These are phyloP conservation scores for Euclidium syriacum DNA, from an alignment of 345 rosid species.

Conservation along the genomic window DNA sequence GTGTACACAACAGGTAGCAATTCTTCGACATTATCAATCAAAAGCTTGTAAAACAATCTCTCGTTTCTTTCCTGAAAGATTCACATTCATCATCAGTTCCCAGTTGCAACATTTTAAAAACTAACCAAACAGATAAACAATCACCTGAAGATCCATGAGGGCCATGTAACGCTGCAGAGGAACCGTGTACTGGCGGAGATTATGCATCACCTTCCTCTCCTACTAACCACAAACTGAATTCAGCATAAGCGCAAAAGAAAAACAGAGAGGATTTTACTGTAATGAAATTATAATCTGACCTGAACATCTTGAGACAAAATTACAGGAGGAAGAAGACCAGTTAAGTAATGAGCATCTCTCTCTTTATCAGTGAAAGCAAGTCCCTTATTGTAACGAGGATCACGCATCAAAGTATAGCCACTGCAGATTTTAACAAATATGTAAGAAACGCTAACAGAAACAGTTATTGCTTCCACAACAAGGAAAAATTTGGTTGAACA, in stretches of 20 bases:
- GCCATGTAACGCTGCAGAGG: conserved; percentile 89
- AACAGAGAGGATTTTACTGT: background rate
- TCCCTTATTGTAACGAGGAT: conserved; percentile 90
- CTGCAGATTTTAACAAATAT: conserved; percentile 26
- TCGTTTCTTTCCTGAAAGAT: conserved; percentile 81
- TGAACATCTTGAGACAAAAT: conserved; percentile 72
- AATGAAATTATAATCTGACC: conserved; percentile 23
- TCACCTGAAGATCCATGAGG: conserved; percentile 95
- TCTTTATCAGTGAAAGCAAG: conserved; percentile 76
- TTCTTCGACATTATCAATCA: conserved; percentile 89
- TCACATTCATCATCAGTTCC: background rate
- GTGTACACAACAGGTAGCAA: conserved; percentile 90
- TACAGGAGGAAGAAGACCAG: conserved; percentile 89
- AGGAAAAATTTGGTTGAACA: background rate
- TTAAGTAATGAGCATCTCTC: conserved; percentile 90
- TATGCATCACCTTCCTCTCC: conserved; percentile 65
- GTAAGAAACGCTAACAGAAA: background rate
- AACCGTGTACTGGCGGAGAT: conserved; percentile 72
- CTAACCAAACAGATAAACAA: background rate
- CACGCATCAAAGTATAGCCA: conserved; percentile 79
- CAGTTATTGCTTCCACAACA: conserved; percentile 12
- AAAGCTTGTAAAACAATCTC: conserved; percentile 86
- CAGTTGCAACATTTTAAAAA: background rate
- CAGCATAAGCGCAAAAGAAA: background rate
- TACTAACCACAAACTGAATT: conserved; percentile 17